phyloP scores from a whole-genome alignment of 1,284 basidiomycete species.

The Tilletia walkeri region DNA sequence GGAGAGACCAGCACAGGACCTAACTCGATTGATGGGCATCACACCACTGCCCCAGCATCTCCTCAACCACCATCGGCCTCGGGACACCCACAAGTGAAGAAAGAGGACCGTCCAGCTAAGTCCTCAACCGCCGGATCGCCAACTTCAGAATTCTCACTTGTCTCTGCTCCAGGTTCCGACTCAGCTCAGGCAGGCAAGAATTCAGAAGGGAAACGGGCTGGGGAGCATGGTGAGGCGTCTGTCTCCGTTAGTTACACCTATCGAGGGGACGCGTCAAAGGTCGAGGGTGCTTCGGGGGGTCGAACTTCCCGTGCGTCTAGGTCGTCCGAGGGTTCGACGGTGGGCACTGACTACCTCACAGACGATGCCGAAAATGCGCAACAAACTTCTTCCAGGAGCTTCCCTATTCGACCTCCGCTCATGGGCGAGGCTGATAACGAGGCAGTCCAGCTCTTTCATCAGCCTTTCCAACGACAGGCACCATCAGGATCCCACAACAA shows the following conservation, averaged over 20 bases:
- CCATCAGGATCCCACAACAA: not conserved
- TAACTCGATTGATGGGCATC: not conserved
- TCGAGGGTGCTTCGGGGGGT: not conserved
- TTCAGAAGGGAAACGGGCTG: constrained; percentile 6
- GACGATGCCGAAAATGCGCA: not conserved
- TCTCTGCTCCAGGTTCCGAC: not conserved
- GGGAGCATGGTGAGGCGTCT: not conserved
- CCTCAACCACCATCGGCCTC: not conserved
- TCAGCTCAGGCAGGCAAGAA: not conserved
- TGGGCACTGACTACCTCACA: not conserved
- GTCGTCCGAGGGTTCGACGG: not conserved
- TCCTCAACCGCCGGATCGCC: not conserved
- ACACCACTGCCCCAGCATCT: not conserved
- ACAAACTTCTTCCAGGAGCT: not conserved
- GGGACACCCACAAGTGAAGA: not conserved
- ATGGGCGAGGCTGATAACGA: not conserved
- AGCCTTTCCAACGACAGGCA: not conserved
- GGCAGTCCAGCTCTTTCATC: not conserved
- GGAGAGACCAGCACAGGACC: constrained; percentile 5
- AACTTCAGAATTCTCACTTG: not conserved
- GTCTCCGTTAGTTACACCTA: too few species aligned
- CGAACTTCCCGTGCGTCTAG: not conserved
- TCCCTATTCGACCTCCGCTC: not conserved
- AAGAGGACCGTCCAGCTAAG: not conserved
- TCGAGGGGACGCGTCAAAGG: not conserved